A percentile compares a stretch with the other conserved stretches of the same genome.
These are phyloP conservation scores for Cyberlindnera bimundalis DNA, from an alignment of 805 yeast species.

Conservation along the genomic window DNA sequence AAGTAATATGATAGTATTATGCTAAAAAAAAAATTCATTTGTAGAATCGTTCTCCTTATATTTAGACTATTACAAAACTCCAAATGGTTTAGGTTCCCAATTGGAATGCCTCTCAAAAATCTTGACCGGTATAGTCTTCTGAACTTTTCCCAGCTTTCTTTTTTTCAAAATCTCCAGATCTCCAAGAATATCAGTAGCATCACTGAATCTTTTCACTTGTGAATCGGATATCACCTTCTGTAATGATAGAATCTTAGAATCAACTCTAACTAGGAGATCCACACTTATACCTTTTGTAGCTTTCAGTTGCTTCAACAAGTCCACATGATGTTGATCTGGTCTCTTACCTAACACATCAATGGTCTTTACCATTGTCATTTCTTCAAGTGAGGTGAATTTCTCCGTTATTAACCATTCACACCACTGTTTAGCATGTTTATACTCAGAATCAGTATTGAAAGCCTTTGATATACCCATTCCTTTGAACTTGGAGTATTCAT, in stretches of 20 bases:
- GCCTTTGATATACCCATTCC: neutral
- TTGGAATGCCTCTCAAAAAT: constrained; percentile 22
- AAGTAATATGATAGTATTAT: too few species aligned
- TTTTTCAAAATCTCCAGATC: constrained; percentile 31
- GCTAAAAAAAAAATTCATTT: too few species aligned
- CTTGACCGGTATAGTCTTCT: constrained; percentile 8
- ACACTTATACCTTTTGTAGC: neutral
- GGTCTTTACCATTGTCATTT: neutral
- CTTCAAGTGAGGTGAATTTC: constrained; percentile 2
- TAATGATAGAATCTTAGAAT: neutral
- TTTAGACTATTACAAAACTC: constrained; percentile 30
- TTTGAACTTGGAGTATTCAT: constrained; percentile 17
- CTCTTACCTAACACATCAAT: constrained; percentile 20
- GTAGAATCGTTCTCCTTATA: neutral
- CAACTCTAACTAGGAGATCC: neutral
- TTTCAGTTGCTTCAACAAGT: constrained; percentile 11
- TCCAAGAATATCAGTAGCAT: constrained; percentile 24
- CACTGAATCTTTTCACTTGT: constrained; percentile 7
- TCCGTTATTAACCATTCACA: constrained; percentile 15
- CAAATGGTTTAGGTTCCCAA: constrained; percentile 59
- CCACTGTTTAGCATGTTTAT: constrained; percentile 16
- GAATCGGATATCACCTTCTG: constrained; percentile 4
- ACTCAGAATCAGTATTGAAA: constrained; percentile 9
- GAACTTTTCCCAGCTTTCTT: constrained; percentile 15
- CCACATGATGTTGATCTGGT: constrained; percentile 7